A percentile compares a stretch with the other conserved stretches of the same genome.
These are phyloP conservation scores for Blastomyces silverae DNA, from an alignment of 2,329 filamentous ascomycete genomes.

Conservation along the genomic window DNA sequence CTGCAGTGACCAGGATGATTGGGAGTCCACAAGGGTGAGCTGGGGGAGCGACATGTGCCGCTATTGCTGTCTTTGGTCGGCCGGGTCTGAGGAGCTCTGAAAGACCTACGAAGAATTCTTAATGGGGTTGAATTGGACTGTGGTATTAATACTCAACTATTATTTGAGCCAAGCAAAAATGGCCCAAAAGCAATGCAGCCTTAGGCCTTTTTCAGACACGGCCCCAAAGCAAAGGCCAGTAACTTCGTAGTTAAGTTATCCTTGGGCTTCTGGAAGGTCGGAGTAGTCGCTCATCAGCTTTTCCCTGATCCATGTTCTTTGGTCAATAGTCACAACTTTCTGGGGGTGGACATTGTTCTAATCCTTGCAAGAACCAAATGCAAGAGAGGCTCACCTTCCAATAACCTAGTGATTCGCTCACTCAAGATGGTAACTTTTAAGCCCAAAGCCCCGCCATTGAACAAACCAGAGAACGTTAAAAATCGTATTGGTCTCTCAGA, in stretches of 20 bases:
- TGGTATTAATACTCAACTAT: slow-evolving; percentile 9
- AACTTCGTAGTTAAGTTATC: not conserved
- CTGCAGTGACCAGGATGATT: slow-evolving; percentile 1
- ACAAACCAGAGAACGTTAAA: not conserved
- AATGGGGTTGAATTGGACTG: slow-evolving; percentile 6
- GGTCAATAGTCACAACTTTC: not conserved
- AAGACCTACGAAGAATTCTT: not conserved
- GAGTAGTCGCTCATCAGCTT: not conserved
- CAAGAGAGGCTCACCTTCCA: not conserved
- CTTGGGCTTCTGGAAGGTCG: slow-evolving; percentile 10
- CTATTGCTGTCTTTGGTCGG: not conserved
- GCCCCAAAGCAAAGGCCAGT: not conserved
- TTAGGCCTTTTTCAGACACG: not conserved
- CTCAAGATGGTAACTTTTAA: not conserved
- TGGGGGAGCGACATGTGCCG: not conserved
- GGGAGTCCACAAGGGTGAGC: not conserved
- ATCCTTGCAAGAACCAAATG: not conserved
- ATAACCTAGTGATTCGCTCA: no score
- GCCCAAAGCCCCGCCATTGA: not conserved
- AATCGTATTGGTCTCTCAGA: not conserved
- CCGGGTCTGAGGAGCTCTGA: slow-evolving; percentile 1
- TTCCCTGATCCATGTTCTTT: not conserved
- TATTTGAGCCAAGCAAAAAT: slow-evolving; percentile 12
- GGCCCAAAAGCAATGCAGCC: not conserved
- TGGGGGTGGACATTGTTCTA: no score